Conservation (phyloP, 177 flowering plant genomes). For the Vitis hybrid region DNA sequence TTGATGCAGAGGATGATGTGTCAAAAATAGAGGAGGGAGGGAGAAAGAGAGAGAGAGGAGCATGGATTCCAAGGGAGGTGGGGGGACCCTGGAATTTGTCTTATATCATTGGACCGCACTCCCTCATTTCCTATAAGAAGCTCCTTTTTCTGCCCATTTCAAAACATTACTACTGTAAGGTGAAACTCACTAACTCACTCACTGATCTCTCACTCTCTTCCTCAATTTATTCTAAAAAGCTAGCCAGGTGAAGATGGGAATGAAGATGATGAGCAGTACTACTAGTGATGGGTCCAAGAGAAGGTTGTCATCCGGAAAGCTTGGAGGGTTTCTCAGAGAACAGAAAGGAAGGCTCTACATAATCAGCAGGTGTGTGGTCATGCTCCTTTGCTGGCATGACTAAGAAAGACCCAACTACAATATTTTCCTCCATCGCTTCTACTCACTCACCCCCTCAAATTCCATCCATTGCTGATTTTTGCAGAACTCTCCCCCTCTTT, state of each 20-base stretch:
- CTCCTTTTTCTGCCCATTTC: neutral
- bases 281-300: conserved; percentile 18
- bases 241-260: neutral
- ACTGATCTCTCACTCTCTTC: neutral
- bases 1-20: conserved; percentile 15
- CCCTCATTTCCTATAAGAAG: conserved; percentile 11
- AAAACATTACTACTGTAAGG: neutral
- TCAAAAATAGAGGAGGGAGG: neutral
- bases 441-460: too few relatives aligned
- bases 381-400: conserved; percentile 66
- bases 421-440: too few relatives aligned
- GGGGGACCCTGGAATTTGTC: neutral
- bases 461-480: too few relatives aligned
- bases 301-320: conserved; percentile 32
- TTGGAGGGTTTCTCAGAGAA: conserved; percentile 47
- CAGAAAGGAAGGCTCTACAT: conserved; percentile 61
- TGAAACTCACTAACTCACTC: neutral
- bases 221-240: conserved; percentile 2
- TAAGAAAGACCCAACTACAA: conserved; percentile 4
- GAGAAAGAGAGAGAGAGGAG: neutral
- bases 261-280: conserved; percentile 11
- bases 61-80: conserved; percentile 1
- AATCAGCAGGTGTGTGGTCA: conserved; percentile 54
- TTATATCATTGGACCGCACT: conserved; percentile 9
- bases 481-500: too few relatives aligned